phyloP scores from a whole-genome alignment of 768 basidiomycete species.

The Trametes villosa region DNA sequence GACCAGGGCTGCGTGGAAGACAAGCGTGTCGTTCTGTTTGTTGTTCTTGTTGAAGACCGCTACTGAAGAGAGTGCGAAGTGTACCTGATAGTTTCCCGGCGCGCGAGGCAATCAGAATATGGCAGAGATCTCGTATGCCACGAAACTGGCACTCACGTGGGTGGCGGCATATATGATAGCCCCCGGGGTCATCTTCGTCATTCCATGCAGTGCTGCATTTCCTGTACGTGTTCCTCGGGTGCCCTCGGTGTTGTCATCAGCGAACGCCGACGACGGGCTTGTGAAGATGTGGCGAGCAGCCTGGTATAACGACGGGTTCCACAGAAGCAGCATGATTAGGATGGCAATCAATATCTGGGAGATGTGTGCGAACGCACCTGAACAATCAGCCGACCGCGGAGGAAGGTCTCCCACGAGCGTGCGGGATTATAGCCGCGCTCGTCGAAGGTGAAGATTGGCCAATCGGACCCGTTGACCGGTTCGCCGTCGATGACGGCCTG shows the following conservation, averaged over 20 bases:
- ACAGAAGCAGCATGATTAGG: too few relatives aligned
- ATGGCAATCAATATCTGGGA: not conserved
- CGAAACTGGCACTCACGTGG: not conserved
- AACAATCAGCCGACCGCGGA: not conserved
- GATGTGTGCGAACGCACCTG: not conserved
- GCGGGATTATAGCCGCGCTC: not conserved
- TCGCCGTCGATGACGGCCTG: not conserved
- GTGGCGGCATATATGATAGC: not conserved
- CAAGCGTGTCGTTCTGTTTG: not conserved
- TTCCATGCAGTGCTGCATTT: not conserved
- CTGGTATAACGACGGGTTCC: not conserved
- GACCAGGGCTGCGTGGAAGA: not conserved
- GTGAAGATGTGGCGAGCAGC: not conserved
- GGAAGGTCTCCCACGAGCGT: not conserved
- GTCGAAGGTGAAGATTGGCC: not conserved
- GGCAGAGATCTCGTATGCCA: too few relatives aligned
- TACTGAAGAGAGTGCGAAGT: not conserved
- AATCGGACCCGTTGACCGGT: conserved; percentile 1
- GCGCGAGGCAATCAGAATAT: too few relatives aligned
- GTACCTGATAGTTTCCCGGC: not conserved
- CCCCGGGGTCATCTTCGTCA: not conserved
- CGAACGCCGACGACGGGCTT: not conserved
- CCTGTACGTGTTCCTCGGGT: not conserved
- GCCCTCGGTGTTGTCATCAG: not conserved
- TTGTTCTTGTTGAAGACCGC: conserved; percentile 4